These are phyloP conservation scores for Glycine tomentella DNA, from an alignment of 306 rosid genomes.

Conservation along the genomic window DNA sequence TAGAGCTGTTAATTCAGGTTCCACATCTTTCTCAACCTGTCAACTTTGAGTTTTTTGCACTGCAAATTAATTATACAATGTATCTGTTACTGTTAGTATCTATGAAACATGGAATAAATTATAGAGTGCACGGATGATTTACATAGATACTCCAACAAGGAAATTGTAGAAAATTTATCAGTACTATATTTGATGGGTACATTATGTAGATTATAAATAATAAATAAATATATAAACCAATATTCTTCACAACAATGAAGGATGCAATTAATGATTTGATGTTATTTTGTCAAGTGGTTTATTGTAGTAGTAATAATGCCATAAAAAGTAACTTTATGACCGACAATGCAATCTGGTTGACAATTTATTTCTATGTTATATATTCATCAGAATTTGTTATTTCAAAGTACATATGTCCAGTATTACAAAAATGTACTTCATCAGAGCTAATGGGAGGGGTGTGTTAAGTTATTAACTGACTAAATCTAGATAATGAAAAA, in stretches of 20 bases:
- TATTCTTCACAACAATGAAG: background rate
- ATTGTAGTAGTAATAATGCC: background rate
- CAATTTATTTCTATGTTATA: slow-evolving; percentile 13
- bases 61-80: background rate
- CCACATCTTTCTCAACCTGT: slow-evolving; percentile 37
- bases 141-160: slow-evolving; percentile 8
- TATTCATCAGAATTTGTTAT: slow-evolving; percentile 19
- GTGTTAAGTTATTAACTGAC: background rate
- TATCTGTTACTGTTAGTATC: slow-evolving; percentile 14
- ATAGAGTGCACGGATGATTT: background rate
- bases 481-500: slow-evolving; percentile 26
- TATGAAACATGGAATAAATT: slow-evolving; percentile 14
- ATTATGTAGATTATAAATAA: slow-evolving; percentile 9
- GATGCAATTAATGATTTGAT: background rate
- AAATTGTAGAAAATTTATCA: background rate
- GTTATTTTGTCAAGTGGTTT: background rate
- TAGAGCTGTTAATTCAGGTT: slow-evolving; percentile 91
- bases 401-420: slow-evolving; percentile 14
- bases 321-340: background rate
- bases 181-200: slow-evolving; percentile 6
- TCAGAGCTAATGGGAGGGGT: background rate
- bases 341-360: background rate
- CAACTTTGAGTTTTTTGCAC: background rate
- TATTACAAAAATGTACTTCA: slow-evolving; percentile 9
- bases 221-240: background rate